phyloP scores from a whole-genome alignment of 768 basidiomycete genomes.

The Mycena amicta region DNA sequence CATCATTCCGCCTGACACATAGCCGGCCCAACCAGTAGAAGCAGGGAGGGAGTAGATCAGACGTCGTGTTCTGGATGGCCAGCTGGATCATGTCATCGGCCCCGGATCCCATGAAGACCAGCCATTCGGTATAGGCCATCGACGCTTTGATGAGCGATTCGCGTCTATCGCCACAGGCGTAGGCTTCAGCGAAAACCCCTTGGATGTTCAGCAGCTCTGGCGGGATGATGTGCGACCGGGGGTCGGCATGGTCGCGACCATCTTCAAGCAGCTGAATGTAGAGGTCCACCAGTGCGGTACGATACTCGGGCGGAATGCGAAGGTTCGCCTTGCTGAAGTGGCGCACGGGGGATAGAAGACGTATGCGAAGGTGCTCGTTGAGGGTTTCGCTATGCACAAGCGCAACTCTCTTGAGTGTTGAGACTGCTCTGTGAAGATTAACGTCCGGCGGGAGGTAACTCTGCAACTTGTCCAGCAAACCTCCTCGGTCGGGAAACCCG shows the following conservation, averaged over 20 bases:
- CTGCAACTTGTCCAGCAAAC: conserved; percentile 19
- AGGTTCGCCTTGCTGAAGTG: conserved; percentile 22
- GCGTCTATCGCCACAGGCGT: conserved; percentile 15
- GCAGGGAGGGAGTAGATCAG: conserved; percentile 13
- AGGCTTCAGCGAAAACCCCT: conserved; percentile 16
- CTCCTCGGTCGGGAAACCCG: conserved; percentile 19
- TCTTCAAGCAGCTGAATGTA: conserved; percentile 18
- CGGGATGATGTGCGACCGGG: conserved; percentile 19
- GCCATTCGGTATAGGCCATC: conserved; percentile 18
- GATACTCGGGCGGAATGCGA: conserved; percentile 8
- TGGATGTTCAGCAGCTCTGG: conserved; percentile 21
- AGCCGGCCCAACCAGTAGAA: conserved; percentile 22
- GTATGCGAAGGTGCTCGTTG: conserved; percentile 16
- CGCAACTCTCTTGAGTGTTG: conserved; percentile 15
- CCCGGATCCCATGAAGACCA: conserved; percentile 20
- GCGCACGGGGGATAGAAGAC: conserved; percentile 19
- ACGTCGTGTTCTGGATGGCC: conserved; percentile 14
- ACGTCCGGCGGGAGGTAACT: conserved; percentile 10
- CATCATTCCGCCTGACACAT: conserved; percentile 20
- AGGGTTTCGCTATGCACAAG: conserved; percentile 19
- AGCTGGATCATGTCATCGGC: conserved; percentile 22
- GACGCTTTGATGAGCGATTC: conserved; percentile 15
- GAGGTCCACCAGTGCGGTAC: conserved; percentile 17
- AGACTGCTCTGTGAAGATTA: conserved; percentile 17
- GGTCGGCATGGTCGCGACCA: conserved; percentile 15